Evolutionary conservation across 192 early-diverging fungal genomes (phyloP).

Genomic region (Paraglomus brasilianum): DNA sequence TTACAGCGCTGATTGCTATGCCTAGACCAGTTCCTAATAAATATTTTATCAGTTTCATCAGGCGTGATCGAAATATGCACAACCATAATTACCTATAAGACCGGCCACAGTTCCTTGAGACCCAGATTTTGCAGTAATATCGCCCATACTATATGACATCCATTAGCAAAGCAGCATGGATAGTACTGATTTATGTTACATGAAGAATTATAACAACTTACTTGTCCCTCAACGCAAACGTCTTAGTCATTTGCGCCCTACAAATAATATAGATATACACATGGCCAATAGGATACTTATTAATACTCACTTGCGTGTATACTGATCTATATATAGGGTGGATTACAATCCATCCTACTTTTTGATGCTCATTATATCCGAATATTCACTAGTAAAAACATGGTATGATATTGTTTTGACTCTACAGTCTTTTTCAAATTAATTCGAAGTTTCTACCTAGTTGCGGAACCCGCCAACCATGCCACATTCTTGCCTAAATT

Average conservation of each 20-base stretch:
- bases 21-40: constrained; percentile 43
- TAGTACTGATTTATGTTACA: not conserved
- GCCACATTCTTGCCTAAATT: constrained; percentile 69
- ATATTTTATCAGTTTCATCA: not conserved
- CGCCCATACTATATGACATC: constrained; percentile 57
- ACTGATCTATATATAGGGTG: no score
- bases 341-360: no score
- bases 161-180: not conserved
- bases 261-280: not conserved
- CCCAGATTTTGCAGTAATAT: constrained; percentile 81
- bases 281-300: not conserved
- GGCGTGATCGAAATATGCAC: constrained; percentile 39
- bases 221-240: constrained; percentile 72
- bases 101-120: constrained; percentile 83
- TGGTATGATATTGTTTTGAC: no score
- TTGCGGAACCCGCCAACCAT: constrained; percentile 79
- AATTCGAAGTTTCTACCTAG: constrained; percentile 37
- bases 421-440: no score
- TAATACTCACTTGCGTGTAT: not conserved
- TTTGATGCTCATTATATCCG: no score
- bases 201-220: constrained; percentile 23
- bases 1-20: constrained; percentile 43
- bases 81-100: constrained; percentile 65
- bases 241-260: constrained; percentile 77
- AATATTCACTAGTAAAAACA: no score